Evolutionary conservation across 139 green algal species (phyloP), one percentile per base, ranked within the genome.

Genomic region (Chlorella sp.): DNA sequence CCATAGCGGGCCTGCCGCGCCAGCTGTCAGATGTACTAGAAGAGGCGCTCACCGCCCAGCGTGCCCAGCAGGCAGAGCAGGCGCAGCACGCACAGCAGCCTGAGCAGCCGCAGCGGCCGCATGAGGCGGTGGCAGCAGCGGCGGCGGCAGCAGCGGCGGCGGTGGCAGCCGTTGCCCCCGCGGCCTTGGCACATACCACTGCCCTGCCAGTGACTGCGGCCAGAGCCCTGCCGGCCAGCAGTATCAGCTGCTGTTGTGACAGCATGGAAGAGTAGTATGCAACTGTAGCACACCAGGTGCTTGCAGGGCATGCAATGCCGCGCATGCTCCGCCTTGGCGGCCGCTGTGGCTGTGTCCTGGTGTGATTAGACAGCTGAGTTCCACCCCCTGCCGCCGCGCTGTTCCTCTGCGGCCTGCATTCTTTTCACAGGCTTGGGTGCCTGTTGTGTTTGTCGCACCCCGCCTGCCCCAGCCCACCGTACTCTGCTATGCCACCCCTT

Each of bases 21-120:
- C 51, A 18, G 51, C 51, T 60, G 13, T 60, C 51, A 60, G 51
- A 21, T 21, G 51, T 15, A 9, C 51, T 60, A 2, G 51, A 15
- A 9, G 51, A 60, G 51, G 51, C 51, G 21, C 51, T 60, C 12
- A 16, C 36, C 13, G 28, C 63, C 63, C 63, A 70, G 63, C 63
- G 36, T 16, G 26, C 11, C 2, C 63, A 75, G 23, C 38, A 28
- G 28, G 23, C 38, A 5, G 38, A 78, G 70, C 70, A 36, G 2
- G 32, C 69, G 20, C 34, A 74, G 68, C 68, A 26, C 51, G 68
- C 34, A 28, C 12, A 57, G 11, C 71, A 30, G 72, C 38, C 39
- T 36, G 41, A 21, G 11, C 73, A 80, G 44, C 73, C 39, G 73
- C 47, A 80, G 73, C 73, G 47, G 72, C 72, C 39, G 5, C 73